phyloP scores from a whole-genome alignment of 106 monocot species.

The Phalaenopsis equestris region DNA sequence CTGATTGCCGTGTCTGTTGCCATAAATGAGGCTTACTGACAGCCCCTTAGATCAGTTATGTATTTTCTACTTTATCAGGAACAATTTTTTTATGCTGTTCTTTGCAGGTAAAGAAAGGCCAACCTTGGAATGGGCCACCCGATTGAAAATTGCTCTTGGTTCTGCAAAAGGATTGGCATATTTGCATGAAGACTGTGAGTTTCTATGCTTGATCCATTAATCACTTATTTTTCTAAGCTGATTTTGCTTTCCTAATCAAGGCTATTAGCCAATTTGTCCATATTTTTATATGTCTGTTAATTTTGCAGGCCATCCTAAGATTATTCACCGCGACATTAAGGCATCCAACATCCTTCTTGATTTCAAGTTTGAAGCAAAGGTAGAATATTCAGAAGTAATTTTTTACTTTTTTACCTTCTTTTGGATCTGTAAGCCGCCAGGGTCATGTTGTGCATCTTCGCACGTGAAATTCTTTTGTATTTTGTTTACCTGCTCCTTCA shows the following conservation, averaged over 20 bases:
- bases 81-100: neutral
- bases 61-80: neutral
- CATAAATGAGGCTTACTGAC: neutral
- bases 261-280: neutral
- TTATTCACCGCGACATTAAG: conserved; percentile 91
- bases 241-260: neutral
- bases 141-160: conserved; percentile 49
- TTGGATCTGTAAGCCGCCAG: neutral
- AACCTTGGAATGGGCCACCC: conserved; percentile 10
- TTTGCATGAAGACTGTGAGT: conserved; percentile 74
- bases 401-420: neutral
- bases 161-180: conserved; percentile 73
- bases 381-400: conserved; percentile 6
- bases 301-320: conserved; percentile 75
- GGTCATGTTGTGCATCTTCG: neutral
- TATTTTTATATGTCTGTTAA: conserved; percentile 2
- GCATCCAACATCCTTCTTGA: conserved; percentile 91
- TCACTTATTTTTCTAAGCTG: neutral
- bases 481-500: no score
- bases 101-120: conserved; percentile 5
- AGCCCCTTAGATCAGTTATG: neutral
- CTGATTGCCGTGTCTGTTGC: neutral
- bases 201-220: neutral
- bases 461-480: neutral
- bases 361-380: conserved; percentile 82